A percentile compares a stretch with the other conserved stretches of the same genome.
These are phyloP conservation scores for Metroxylon sagu DNA, from an alignment of 176 grass and related monocot genomes.

Conservation along the genomic window DNA sequence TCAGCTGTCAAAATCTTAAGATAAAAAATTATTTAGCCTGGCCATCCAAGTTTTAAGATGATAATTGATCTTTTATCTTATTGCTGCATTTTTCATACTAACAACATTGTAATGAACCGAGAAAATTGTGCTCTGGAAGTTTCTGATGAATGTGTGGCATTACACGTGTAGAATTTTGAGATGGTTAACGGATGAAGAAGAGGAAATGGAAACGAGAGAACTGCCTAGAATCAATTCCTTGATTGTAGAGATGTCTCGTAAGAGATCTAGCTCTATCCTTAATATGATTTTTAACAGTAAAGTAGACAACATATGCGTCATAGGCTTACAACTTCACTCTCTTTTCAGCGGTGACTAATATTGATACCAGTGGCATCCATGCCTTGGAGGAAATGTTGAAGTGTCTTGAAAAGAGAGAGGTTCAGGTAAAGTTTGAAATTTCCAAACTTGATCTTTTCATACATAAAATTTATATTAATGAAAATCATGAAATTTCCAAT, in stretches of 20 bases:
- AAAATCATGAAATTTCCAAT: too few relatives aligned
- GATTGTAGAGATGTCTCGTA: slow-evolving; percentile 1
- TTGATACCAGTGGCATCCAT: slow-evolving; percentile 1
- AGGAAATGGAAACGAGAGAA: background rate
- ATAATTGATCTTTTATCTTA: too few relatives aligned
- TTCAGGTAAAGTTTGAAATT: background rate
- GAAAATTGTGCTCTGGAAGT: too few relatives aligned
- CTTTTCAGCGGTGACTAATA: background rate
- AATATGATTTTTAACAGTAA: too few relatives aligned
- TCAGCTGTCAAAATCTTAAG: too few relatives aligned
- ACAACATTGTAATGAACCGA: too few relatives aligned
- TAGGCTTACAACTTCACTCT: background rate
- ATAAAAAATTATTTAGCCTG: too few relatives aligned
- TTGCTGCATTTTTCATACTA: too few relatives aligned
- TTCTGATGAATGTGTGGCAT: background rate
- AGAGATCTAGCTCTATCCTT: background rate
- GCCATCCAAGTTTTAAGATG: too few relatives aligned
- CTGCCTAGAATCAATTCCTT: background rate
- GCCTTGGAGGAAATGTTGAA: background rate
- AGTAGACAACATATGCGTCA: background rate
- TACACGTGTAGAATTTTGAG: background rate
- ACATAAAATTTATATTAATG: too few relatives aligned
- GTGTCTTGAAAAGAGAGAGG: background rate
- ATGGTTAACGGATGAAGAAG: slow-evolving; percentile 1
- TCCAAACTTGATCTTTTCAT: too few relatives aligned